These are phyloP conservation scores for Umbilicus rupestris DNA, from an alignment of 164 flowering plant species.

Conservation along the genomic window DNA sequence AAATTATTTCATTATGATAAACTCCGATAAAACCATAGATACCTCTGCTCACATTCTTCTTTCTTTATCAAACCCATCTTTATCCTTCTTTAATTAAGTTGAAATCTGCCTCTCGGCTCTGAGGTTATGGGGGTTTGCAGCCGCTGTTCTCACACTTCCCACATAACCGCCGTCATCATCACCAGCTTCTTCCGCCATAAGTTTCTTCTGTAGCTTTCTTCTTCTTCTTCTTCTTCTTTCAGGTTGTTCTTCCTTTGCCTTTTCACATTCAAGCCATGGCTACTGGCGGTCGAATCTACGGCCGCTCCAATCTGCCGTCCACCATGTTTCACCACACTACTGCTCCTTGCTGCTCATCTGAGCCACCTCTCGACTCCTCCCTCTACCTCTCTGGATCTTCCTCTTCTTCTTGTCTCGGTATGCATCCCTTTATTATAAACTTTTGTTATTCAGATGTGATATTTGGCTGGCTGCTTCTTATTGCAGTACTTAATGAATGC, in stretches of 20 bases:
- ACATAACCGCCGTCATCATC: slow-evolving; percentile 75
- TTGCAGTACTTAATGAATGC: too few species aligned
- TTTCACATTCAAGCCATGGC: background rate
- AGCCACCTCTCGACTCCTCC: slow-evolving; percentile 31
- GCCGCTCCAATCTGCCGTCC: slow-evolving; percentile 19
- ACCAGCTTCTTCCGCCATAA: slow-evolving; percentile 96
- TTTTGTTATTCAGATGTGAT: too few species aligned
- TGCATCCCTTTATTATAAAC: too few species aligned
- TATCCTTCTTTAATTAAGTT: background rate
- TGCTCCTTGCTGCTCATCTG: slow-evolving; percentile 27
- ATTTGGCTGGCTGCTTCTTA: too few species aligned
- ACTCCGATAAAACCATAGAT: too few species aligned
- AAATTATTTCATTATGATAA: too few species aligned
- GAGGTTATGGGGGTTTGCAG: slow-evolving; percentile 58
- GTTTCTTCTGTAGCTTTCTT: slow-evolving; percentile 12
- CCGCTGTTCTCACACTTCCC: slow-evolving; percentile 63
- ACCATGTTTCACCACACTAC: slow-evolving; percentile 30
- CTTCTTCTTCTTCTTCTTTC: background rate
- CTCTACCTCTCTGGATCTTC: slow-evolving; percentile 44
- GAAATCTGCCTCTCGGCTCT: slow-evolving; percentile 15
- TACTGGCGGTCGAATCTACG: slow-evolving; percentile 35
- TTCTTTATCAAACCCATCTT: background rate
- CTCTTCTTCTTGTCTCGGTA: slow-evolving; percentile 37
- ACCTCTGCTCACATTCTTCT: background rate
- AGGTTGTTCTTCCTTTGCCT: background rate